A percentile compares a stretch with the other conserved stretches of the same genome.
Conservation (phyloP, 2,329 filamentous ascomycete species). For the Ophiosphaerella narmari region DNA sequence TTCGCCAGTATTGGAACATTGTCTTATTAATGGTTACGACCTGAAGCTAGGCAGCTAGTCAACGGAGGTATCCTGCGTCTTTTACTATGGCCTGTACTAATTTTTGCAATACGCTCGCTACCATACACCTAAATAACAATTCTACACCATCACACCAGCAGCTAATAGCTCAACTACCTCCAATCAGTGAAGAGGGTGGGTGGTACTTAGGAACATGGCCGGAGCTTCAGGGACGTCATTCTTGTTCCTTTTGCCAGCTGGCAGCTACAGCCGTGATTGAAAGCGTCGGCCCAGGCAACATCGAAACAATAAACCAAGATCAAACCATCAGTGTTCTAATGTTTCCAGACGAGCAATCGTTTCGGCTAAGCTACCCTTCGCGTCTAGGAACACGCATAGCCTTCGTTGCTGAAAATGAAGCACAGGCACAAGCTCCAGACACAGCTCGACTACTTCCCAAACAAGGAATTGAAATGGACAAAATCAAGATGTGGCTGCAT, state of each 20-base stretch:
- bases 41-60: too few relatives aligned
- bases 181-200: neutral
- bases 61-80: too few relatives aligned
- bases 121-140: too few relatives aligned
- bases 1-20: too few relatives aligned
- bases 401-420: slow-evolving; percentile 1
- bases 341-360: slow-evolving; percentile 3
- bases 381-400: slow-evolving; percentile 2
- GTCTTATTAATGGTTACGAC: too few relatives aligned
- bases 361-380: slow-evolving; percentile 4
- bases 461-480: neutral
- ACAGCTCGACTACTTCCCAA: neutral
- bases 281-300: neutral
- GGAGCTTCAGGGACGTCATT: neutral
- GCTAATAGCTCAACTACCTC: neutral
- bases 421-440: neutral
- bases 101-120: too few relatives aligned
- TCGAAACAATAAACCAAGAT: neutral
- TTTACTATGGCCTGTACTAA: too few relatives aligned
- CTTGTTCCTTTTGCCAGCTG: slow-evolving; percentile 1
- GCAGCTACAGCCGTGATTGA: neutral
- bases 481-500: neutral
- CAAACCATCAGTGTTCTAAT: neutral
- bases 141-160: too few relatives aligned
- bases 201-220: slow-evolving; percentile 4